Evolutionary conservation across 1,284 basidiomycete species (phyloP).

Genomic region (Ustilago curta): DNA sequence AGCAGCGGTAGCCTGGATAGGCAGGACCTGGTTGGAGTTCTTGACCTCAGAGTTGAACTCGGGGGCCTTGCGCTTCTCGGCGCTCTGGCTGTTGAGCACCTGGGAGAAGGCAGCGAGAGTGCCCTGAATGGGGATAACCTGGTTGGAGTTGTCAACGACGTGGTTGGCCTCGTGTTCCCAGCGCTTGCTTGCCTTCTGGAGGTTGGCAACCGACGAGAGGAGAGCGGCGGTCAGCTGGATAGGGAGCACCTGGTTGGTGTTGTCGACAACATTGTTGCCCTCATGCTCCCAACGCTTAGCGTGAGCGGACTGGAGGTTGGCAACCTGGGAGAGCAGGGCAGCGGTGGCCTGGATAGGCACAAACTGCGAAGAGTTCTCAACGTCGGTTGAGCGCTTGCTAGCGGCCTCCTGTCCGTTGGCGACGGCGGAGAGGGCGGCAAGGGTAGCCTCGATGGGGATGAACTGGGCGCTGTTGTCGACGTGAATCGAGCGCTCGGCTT

Average conservation of each 20-base stretch:
- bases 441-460: constrained; percentile 35
- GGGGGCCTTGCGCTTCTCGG: constrained; percentile 1
- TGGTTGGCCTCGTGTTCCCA: constrained; percentile 15
- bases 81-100: constrained; percentile 40
- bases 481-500: constrained; percentile 14
- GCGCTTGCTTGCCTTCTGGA: constrained; percentile 21
- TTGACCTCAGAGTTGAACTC: constrained; percentile 7
- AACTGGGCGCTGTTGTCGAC: constrained; percentile 31
- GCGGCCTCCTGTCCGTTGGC: constrained; percentile 17
- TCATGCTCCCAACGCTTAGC: constrained; percentile 3
- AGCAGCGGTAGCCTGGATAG: constrained; percentile 25
- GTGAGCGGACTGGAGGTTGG: constrained; percentile 13
- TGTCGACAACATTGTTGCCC: constrained; percentile 1
- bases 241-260: constrained; percentile 23
- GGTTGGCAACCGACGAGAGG: constrained; percentile 29
- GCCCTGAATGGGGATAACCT: constrained; percentile 39
- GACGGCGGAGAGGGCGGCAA: constrained; percentile 32
- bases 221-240: constrained; percentile 25
- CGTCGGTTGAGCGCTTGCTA: no score
- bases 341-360: constrained; percentile 29
- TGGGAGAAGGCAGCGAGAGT: constrained; percentile 38
- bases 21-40: constrained; percentile 17
- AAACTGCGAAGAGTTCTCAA: constrained; percentile 17
- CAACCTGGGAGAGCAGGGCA: constrained; percentile 13
- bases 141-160: constrained; percentile 27